Base-by-base conservation (phyloP, 345 rosid genomes). In the Salix exigua region DNA sequence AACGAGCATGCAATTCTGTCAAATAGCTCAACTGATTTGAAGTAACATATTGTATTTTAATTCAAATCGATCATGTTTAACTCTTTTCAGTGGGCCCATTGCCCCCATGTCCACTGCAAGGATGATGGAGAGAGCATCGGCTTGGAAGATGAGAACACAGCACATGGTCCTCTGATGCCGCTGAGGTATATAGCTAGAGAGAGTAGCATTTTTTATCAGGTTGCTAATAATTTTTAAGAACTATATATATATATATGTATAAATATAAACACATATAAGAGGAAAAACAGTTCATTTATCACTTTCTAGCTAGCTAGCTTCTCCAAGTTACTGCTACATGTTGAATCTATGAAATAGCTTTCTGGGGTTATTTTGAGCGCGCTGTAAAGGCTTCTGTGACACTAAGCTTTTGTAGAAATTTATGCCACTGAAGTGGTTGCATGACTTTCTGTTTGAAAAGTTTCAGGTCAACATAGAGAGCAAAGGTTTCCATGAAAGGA, bases 51-150 rank as follows among this genome's bases (percentile, higher is more conserved):
- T 58, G 63, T 58, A 10, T 11, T 58, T 58, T 23, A 58, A 58
- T 58, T 23, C 28, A 58, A 58, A 23, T 23, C 13, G 28, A 55
- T 58, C 63, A 3, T 23, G 74, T 82, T 78, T 69, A 69, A 73
- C 64, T 74, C 40, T 67, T 76, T 81, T 66, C 87, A 96, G 99
- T 94, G 99, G 99, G 99, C 98, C 6, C 89, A 90, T 75, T 92
- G 88, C 72, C 99, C 99, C 67, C 90, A 88, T 66, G 78, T 82
- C 73, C 89, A 87, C 67, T 82, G 73, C 84, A 85, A 80, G 78
- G 89, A 82, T 81, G 89, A 74, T 60, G 89, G 82, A 81, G 88
- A 76, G 70, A 81, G 78, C 73, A 75, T 68, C 69, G 82, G 74
- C 23, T 83, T 80, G 67, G 84, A 83, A 72, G 81, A 77, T 37